These are phyloP conservation scores for Saturnispora bothae DNA, from an alignment of 805 yeast species.

Conservation along the genomic window DNA sequence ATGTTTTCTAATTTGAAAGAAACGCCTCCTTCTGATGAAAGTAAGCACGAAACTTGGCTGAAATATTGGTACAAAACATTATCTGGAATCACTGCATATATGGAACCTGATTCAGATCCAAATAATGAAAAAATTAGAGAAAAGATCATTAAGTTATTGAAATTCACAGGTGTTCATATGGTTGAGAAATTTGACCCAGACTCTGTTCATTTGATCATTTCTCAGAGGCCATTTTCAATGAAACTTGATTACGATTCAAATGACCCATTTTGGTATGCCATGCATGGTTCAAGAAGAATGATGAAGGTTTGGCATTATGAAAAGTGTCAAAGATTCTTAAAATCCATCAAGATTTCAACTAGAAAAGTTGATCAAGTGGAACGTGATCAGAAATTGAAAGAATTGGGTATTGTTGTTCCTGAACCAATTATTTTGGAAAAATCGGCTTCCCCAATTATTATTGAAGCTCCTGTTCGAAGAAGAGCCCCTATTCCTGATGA, in stretches of 20 bases:
- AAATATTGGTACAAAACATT: slow-evolving; percentile 41
- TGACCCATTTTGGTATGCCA: slow-evolving; percentile 37
- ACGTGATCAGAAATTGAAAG: slow-evolving; percentile 10
- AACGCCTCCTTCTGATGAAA: slow-evolving; percentile 27
- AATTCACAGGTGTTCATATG: slow-evolving; percentile 38
- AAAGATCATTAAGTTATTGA: slow-evolving; percentile 34
- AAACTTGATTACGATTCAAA: slow-evolving; percentile 29
- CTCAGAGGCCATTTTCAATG: slow-evolving; percentile 33
- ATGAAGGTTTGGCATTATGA: slow-evolving; percentile 53
- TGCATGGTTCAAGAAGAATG: slow-evolving; percentile 27
- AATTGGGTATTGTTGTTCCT: slow-evolving; percentile 5
- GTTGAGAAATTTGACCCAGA: slow-evolving; percentile 35
- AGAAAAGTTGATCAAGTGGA: slow-evolving; percentile 26
- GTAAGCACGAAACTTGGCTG: slow-evolving; percentile 39
- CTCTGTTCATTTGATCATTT: slow-evolving; percentile 36
- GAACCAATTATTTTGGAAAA: slow-evolving; percentile 5
- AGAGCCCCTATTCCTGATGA: slow-evolving; percentile 22
- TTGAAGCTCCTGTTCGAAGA: neutral
- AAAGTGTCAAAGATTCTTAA: slow-evolving; percentile 45
- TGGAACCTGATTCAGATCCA: slow-evolving; percentile 33
- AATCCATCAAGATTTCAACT: slow-evolving; percentile 35
- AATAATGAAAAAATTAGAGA: slow-evolving; percentile 28
- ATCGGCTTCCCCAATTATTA: slow-evolving; percentile 4
- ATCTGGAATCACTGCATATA: slow-evolving; percentile 36
- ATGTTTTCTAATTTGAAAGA: slow-evolving; percentile 27